Percentiles rank a stretch among this genome's conserved stretches.
Evolutionary conservation across 805 yeast genomes (phyloP).

Genomic region (Starmerella vitae): DNA sequence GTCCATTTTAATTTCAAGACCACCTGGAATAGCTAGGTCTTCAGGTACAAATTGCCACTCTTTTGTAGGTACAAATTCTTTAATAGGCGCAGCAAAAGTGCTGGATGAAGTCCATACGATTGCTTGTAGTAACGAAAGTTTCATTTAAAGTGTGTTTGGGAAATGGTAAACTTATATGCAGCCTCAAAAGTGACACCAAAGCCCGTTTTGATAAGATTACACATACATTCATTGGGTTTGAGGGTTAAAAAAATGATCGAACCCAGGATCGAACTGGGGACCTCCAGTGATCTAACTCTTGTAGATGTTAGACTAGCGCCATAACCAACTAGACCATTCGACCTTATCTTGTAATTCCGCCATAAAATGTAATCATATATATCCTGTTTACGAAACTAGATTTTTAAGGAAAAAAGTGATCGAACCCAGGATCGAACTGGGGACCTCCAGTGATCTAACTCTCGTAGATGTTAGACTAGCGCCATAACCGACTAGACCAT

Average conservation of each 20-base stretch:
- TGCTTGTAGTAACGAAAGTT: neutral
- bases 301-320: conserved; percentile 21
- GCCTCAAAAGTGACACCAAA: neutral
- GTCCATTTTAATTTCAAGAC: conserved; percentile 62
- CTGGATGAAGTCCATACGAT: too few relatives aligned
- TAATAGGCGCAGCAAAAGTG: conserved; percentile 1
- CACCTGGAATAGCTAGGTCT: conserved; percentile 70
- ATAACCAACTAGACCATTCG: conserved; percentile 22
- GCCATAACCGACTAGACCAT: conserved; percentile 23
- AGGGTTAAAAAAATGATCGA: conserved; percentile 20
- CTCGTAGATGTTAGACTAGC: conserved; percentile 18
- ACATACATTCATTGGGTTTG: too few relatives aligned
- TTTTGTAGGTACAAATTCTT: conserved; percentile 41
- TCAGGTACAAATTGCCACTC: conserved; percentile 59
- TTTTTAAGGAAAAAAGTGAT: conserved; percentile 10
- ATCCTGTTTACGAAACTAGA: neutral
- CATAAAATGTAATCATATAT: neutral
- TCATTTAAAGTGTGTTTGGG: neutral
- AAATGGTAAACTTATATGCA: neutral
- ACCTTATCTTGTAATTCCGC: too few relatives aligned
- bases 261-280: conserved; percentile 23
- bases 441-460: conserved; percentile 22
- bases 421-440: conserved; percentile 23
- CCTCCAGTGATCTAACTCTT: conserved; percentile 21
- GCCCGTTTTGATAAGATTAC: neutral